These are phyloP conservation scores for Draba incana DNA, from an alignment of 345 rosid species.

Conservation along the genomic window DNA sequence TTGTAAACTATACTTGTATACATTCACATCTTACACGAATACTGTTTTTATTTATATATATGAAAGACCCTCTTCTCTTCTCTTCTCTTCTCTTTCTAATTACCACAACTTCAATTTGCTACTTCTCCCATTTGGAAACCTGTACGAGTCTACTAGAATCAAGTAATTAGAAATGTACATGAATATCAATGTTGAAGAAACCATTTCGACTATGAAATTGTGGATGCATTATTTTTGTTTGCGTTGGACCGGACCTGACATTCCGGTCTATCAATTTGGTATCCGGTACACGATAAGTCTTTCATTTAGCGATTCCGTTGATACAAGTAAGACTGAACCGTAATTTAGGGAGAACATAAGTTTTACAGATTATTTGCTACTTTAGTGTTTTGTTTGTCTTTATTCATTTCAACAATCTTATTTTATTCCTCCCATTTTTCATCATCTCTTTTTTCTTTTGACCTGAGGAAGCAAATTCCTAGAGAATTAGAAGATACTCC, in stretches of 20 bases:
- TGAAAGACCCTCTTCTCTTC: conserved; percentile 10
- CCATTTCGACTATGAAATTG: too few relatives aligned
- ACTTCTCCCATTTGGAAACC: not conserved
- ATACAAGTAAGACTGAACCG: too few relatives aligned
- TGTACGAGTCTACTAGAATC: not conserved
- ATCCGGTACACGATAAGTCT: too few relatives aligned
- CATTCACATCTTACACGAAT: conserved; percentile 5
- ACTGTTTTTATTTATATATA: not conserved
- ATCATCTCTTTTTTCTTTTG: conserved; percentile 14
- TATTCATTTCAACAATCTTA: not conserved
- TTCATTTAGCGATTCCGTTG: too few relatives aligned
- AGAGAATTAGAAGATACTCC: not conserved
- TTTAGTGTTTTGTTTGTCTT: not conserved
- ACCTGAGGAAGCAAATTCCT: not conserved
- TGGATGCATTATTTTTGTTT: too few relatives aligned
- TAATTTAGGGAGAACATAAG: too few relatives aligned
- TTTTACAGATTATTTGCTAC: too few relatives aligned
- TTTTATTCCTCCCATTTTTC: not conserved
- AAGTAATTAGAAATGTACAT: too few relatives aligned
- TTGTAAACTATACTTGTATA: conserved; percentile 11
- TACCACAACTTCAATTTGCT: not conserved
- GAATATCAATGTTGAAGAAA: too few relatives aligned
- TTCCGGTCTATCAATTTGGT: too few relatives aligned
- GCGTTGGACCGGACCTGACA: too few relatives aligned
- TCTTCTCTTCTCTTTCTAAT: conserved; percentile 12